phyloP scores from a whole-genome alignment of 495 filamentous ascomycete genomes.

The Tuber magnatum region DNA sequence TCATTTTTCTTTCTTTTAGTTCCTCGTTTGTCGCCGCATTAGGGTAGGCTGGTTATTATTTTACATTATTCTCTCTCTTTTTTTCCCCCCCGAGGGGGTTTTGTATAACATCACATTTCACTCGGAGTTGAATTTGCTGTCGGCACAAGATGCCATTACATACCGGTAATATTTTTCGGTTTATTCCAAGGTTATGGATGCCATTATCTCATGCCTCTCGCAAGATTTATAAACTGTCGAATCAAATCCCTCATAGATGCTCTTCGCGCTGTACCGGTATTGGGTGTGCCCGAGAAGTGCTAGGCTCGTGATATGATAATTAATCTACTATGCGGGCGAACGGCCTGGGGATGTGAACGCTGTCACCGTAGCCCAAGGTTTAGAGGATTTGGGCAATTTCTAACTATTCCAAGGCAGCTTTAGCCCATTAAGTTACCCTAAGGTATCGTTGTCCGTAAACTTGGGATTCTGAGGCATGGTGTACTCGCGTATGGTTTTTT shows the following conservation, averaged over 20 bases:
- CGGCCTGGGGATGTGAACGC: not conserved
- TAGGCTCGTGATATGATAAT: not conserved
- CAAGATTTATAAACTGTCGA: not conserved
- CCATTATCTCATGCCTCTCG: not conserved
- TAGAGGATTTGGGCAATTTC: too few relatives aligned
- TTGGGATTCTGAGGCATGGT: too few relatives aligned
- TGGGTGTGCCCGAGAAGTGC: not conserved
- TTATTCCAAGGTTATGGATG: not conserved
- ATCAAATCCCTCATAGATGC: not conserved
- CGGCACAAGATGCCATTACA: not conserved
- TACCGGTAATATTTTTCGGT: constrained; percentile 4
- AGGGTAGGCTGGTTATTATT: not conserved
- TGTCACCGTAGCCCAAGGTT: not conserved
- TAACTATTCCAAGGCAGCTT: too few relatives aligned
- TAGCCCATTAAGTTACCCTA: too few relatives aligned
- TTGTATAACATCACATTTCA: constrained; percentile 3
- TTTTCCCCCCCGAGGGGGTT: not conserved
- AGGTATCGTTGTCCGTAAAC: too few relatives aligned
- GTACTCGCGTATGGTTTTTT: too few relatives aligned
- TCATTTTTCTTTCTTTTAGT: not conserved
- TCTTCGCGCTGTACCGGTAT: not conserved
- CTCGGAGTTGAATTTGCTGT: not conserved
- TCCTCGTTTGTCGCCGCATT: not conserved
- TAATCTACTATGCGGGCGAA: not conserved
- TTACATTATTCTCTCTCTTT: not conserved